These are phyloP conservation scores for Aspergillus quadricinctus DNA, from an alignment of 2,329 filamentous ascomycete species.

Conservation along the genomic window DNA sequence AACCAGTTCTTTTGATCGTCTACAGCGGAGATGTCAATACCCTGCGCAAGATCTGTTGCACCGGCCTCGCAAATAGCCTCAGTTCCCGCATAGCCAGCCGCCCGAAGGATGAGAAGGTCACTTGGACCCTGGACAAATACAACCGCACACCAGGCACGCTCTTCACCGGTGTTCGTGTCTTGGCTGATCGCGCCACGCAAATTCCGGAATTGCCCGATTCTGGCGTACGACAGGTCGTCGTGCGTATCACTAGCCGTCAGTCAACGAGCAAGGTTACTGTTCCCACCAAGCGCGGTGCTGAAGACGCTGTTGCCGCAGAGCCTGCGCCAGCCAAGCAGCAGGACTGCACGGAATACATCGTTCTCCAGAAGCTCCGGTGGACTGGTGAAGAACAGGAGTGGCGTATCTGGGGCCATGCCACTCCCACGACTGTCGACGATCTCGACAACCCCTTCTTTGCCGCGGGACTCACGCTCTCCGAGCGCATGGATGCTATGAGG, in stretches of 20 bases:
- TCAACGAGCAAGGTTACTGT: conserved; percentile 24
- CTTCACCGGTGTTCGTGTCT: conserved; percentile 34
- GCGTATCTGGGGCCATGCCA: conserved; percentile 48
- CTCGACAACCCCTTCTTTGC: conserved; percentile 35
- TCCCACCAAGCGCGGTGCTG: not conserved
- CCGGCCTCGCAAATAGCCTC: conserved; percentile 34
- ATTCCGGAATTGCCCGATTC: conserved; percentile 37
- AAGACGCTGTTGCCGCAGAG: conserved; percentile 1
- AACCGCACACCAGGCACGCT: conserved; percentile 33
- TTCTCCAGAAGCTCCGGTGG: conserved; percentile 45
- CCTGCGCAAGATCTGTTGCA: conserved; percentile 36
- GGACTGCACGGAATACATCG: conserved; percentile 48
- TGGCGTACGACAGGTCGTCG: conserved; percentile 38
- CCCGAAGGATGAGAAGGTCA: conserved; percentile 24
- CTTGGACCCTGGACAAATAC: conserved; percentile 37
- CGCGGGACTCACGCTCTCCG: conserved; percentile 29
- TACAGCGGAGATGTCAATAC: conserved; percentile 32
- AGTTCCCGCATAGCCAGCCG: conserved; percentile 32
- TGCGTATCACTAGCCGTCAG: conserved; percentile 37
- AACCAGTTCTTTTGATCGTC: conserved; percentile 12
- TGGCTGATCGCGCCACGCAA: conserved; percentile 40
- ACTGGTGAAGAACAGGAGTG: conserved; percentile 41
- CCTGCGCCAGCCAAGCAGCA: conserved; percentile 32
- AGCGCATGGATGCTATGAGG: conserved; percentile 33
- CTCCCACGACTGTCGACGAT: conserved; percentile 39